Evolutionary conservation across 1,139 yeast species (phyloP), one percentile per base, ranked within the genome.

Genomic region (Geotrichum fermentans): DNA sequence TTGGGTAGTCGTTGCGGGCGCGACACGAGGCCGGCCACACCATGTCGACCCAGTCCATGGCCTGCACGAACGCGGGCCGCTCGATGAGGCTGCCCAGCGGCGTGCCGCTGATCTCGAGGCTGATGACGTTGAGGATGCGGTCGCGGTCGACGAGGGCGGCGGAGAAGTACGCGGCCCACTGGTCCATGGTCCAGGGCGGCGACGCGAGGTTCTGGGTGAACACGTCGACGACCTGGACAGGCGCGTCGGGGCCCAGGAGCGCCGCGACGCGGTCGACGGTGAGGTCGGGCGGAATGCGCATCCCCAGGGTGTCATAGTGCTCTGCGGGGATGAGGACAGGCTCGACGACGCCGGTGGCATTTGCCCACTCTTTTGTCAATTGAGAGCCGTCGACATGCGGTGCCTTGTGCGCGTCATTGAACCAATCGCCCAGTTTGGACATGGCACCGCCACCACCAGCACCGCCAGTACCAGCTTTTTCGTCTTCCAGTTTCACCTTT

Each of bases 221-320:
- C 4, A 88, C 96, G 61, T 89, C 96, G 94, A 87, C 86, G 1
- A 89, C 96, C 53, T 88, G 95, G 1, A 89, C 75, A 0, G 77
- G 75, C 2, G 71, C 68, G 37, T 82, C 84, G 1, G 67, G 75
- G 0, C 96, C 96, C 20, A 87, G 75, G 24, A 72, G 63, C 2
- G 74, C 74, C 0, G 85, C 73, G 1, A 88, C 75, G 51, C 77
- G 71, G 45, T 77, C 75, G 6, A 86, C 80, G 4, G 80, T 73
- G 43, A 78, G 62, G 2, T 61, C 65, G 13, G 52, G 51, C 0
- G 83, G 83, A 6, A 77, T 67, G 3, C 61, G 55, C 62, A 80
- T 65, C 3, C 65, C 71, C 34, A 77, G 62, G 0, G 71, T 71
- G 2, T 62, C 60, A 30, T 60, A 65, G 18, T 63, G 51, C 1